These are phyloP conservation scores for Entrophospora sp. DNA, from an alignment of 192 early-diverging fungal genomes.

Conservation along the genomic window DNA sequence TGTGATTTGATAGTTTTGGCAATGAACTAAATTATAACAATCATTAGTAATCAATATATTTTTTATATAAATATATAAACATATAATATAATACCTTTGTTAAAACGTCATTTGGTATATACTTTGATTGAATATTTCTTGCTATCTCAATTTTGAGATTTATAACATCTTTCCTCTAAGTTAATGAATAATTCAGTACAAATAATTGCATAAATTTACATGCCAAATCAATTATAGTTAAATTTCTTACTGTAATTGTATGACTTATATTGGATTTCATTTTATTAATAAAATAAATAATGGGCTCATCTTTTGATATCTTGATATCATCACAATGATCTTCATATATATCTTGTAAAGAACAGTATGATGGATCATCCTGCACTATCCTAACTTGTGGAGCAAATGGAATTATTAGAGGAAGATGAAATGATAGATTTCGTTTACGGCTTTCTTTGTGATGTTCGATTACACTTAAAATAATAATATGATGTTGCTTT, in stretches of 20 bases:
- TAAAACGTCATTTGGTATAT: constrained; percentile 81
- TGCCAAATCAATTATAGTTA: not conserved
- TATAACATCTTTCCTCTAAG: constrained; percentile 25
- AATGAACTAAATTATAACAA: constrained; percentile 52
- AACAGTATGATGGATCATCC: constrained; percentile 83
- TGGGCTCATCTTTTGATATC: constrained; percentile 81
- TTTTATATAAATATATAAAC: not conserved
- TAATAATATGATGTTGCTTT: not conserved
- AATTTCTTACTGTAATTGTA: not conserved
- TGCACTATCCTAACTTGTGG: constrained; percentile 88
- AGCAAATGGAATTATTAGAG: constrained; percentile 86
- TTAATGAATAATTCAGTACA: not conserved
- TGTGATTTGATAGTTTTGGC: constrained; percentile 60
- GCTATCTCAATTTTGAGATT: constrained; percentile 80
- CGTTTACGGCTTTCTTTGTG: constrained; percentile 74
- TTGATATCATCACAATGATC: constrained; percentile 65
- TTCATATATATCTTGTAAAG: constrained; percentile 92
- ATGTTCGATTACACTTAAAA: constrained; percentile 60
- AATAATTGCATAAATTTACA: no score
- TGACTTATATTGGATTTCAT: constrained; percentile 50
- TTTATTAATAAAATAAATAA: constrained; percentile 68
- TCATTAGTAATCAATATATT: not conserved
- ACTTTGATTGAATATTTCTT: constrained; percentile 74
- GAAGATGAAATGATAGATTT: constrained; percentile 75
- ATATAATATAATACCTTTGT: constrained; percentile 47